Percentiles rank a stretch among this genome's conserved stretches.
Evolutionary conservation across 208 protist species (phyloP).

Genomic region (Acanthamoeba triangularis): DNA sequence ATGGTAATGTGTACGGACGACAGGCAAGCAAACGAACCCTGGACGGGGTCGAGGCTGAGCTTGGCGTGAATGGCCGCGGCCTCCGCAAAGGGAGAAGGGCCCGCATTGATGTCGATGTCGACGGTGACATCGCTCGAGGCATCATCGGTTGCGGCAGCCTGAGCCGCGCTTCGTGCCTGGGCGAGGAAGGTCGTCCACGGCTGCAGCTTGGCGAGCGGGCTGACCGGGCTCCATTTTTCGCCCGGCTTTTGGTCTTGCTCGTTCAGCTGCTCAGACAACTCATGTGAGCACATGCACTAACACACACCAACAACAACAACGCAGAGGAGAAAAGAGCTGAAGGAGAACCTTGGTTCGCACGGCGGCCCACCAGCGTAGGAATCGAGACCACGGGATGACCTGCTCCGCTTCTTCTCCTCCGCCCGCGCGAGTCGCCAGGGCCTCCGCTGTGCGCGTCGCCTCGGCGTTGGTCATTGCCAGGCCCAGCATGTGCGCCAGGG

Average conservation of each 20-base stretch:
- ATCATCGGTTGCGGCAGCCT: background rate
- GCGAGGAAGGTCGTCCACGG: background rate
- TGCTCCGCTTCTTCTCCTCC: background rate
- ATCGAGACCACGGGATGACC: background rate
- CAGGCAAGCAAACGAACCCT: background rate
- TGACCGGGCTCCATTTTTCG: background rate
- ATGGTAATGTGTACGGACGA: background rate
- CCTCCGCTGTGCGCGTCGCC: background rate
- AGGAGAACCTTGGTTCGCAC: background rate
- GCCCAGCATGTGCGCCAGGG: background rate
- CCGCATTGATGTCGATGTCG: background rate
- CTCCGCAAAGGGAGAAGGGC: background rate
- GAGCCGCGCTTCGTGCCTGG: background rate
- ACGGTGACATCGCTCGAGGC: background rate
- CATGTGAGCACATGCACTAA: no score
- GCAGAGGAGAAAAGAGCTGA: no score
- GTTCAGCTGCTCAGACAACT: background rate
- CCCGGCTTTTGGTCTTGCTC: background rate
- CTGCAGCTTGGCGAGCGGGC: constrained; percentile 1
- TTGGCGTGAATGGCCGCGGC: background rate
- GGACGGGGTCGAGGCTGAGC: background rate
- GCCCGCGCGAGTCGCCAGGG: background rate
- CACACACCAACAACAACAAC: background rate
- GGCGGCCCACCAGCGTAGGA: constrained; percentile 40
- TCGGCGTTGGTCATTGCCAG: background rate